Conservation (phyloP, 345 rosid genomes). For the Heritiera littoralis region DNA sequence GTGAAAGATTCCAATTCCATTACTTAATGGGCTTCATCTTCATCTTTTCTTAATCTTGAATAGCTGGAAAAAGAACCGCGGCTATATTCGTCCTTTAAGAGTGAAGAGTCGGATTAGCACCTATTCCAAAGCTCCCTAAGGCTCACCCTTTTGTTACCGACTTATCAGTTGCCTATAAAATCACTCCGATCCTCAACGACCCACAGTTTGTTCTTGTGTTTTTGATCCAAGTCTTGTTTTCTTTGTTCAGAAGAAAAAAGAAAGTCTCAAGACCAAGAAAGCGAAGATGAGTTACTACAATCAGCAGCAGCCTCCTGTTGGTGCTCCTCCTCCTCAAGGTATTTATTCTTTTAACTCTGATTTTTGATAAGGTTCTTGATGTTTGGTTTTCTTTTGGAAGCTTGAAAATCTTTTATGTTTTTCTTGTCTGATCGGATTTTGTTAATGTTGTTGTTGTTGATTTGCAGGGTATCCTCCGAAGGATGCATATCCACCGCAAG, state of each 20-base stretch:
- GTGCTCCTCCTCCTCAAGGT: conserved; percentile 61
- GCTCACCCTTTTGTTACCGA: background rate
- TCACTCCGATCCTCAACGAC: background rate
- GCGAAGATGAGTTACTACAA: conserved; percentile 42
- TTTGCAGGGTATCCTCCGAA: conserved; percentile 48
- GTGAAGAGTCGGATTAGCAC: conserved; percentile 5
- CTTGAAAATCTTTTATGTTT: background rate
- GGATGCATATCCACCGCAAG: conserved; percentile 59
- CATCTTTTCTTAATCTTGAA: background rate
- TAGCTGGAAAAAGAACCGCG: background rate
- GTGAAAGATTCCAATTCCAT: background rate
- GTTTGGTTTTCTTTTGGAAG: background rate
- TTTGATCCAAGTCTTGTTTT: background rate
- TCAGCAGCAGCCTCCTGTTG: conserved; percentile 51
- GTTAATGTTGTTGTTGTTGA: background rate
- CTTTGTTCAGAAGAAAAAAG: background rate
- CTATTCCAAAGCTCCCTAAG: background rate
- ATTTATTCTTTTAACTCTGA: background rate
- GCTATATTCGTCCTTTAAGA: background rate
- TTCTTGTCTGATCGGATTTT: background rate
- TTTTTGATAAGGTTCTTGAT: background rate
- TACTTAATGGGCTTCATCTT: background rate
- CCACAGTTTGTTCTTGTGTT: background rate
- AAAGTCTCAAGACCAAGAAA: background rate
- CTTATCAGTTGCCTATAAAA: background rate